A percentile compares a stretch with the other conserved stretches of the same genome.
phyloP scores from a whole-genome alignment of 306 rosid genomes.

The Pyrus betulifolia region DNA sequence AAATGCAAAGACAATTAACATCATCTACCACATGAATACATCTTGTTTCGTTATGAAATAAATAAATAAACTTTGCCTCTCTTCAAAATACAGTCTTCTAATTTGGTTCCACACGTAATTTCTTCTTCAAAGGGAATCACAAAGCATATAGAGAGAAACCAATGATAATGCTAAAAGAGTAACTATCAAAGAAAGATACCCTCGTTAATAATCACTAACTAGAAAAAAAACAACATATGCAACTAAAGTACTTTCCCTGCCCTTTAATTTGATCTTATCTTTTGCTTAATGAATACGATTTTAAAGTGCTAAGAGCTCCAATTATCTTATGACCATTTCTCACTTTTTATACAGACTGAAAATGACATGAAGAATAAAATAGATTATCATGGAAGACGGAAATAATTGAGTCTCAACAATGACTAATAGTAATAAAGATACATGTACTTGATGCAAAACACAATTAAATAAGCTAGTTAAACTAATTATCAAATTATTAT shows the following conservation, averaged over 20 bases:
- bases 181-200: not conserved
- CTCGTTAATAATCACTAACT: not conserved
- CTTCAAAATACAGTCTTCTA: too few species aligned
- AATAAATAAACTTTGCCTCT: too few species aligned
- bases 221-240: not conserved
- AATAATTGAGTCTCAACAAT: constrained; percentile 16
- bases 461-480: not conserved
- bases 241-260: not conserved
- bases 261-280: constrained; percentile 19
- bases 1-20: too few species aligned
- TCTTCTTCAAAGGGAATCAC: not conserved
- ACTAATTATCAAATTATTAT: too few species aligned
- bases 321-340: constrained; percentile 9
- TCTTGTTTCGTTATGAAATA: too few species aligned
- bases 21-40: too few species aligned
- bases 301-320: constrained; percentile 25
- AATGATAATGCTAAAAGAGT: not conserved
- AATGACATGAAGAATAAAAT: constrained; percentile 25
- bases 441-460: not conserved
- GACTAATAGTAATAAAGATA: not conserved
- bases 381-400: constrained; percentile 12
- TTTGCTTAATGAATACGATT: constrained; percentile 36
- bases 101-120: too few species aligned
- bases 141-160: not conserved
- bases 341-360: constrained; percentile 11